phyloP scores from a whole-genome alignment of 2,329 filamentous ascomycete species.

The Teratosphaeria gauchensis region DNA sequence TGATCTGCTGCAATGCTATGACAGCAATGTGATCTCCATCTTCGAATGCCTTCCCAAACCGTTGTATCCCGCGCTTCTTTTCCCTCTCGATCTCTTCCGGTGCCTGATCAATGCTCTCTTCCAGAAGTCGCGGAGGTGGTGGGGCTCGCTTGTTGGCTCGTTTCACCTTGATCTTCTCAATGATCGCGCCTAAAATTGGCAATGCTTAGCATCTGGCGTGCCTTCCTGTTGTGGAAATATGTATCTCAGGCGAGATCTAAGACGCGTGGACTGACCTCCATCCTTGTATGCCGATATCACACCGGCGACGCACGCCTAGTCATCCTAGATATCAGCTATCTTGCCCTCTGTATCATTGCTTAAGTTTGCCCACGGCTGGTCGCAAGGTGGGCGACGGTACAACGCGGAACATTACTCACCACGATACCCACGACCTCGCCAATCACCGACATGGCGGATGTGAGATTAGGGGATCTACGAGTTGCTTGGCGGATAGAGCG shows the following conservation, averaged over 20 bases:
- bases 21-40: conserved; percentile 23
- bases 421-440: conserved; percentile 8
- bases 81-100: conserved; percentile 25
- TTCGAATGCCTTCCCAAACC: conserved; percentile 23
- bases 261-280: conserved; percentile 6
- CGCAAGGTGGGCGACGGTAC: neutral
- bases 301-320: conserved; percentile 5
- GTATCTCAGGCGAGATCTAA: neutral
- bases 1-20: conserved; percentile 23
- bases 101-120: conserved; percentile 22
- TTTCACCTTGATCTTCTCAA: conserved; percentile 24
- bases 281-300: conserved; percentile 8
- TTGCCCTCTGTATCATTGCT: neutral
- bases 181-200: conserved; percentile 12
- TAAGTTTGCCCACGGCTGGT: neutral
- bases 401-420: neutral
- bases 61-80: conserved; percentile 19
- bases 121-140: conserved; percentile 21
- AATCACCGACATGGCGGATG: neutral
- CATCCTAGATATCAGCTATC: neutral
- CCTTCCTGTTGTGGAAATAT: neutral
- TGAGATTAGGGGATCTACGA: neutral
- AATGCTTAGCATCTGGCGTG: neutral
- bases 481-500: neutral
- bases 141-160: conserved; percentile 20